phyloP scores from a whole-genome alignment of 2,329 filamentous ascomycete species.

The Nannizzia gypsea region DNA sequence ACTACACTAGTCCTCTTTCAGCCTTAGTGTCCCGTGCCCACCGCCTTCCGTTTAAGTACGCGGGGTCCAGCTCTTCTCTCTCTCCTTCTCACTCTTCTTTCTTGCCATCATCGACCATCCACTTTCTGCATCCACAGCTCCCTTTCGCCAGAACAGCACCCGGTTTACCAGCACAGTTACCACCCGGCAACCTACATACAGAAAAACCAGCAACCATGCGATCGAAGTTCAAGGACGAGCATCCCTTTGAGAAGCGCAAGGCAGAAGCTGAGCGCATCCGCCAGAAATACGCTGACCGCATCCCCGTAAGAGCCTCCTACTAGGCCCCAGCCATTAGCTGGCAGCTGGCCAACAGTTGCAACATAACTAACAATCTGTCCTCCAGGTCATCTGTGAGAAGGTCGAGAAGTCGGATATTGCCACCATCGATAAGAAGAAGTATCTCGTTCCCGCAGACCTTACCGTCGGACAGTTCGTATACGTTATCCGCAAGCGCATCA shows the following conservation, averaged over 20 bases:
- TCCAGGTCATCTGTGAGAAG: slow-evolving; percentile 96
- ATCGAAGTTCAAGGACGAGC: slow-evolving; percentile 99
- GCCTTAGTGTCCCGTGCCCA: slow-evolving; percentile 2
- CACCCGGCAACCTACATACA: background rate
- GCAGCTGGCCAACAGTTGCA: background rate
- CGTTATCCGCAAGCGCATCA: slow-evolving; percentile 99
- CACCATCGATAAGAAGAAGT: slow-evolving; percentile 99
- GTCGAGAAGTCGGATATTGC: slow-evolving; percentile 99
- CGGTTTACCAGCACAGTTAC: background rate
- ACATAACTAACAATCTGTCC: background rate
- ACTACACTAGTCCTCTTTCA: background rate
- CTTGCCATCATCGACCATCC: background rate
- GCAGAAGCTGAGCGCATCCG: slow-evolving; percentile 98
- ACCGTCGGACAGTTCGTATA: slow-evolving; percentile 99
- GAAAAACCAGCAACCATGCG: slow-evolving; percentile 55
- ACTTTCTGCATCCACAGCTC: background rate
- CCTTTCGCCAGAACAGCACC: background rate
- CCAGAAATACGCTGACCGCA: slow-evolving; percentile 96
- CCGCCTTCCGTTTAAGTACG: slow-evolving; percentile 5
- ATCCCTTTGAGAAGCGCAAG: slow-evolving; percentile 99
- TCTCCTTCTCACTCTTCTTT: background rate
- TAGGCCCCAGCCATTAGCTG: background rate
- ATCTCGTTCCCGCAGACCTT: slow-evolving; percentile 90
- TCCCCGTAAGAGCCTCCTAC: slow-evolving; percentile 56
- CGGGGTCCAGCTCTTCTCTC: slow-evolving; percentile 1